Conservation (phyloP, 352 stramenopile genomes). For the Globisporangium splendens region DNA sequence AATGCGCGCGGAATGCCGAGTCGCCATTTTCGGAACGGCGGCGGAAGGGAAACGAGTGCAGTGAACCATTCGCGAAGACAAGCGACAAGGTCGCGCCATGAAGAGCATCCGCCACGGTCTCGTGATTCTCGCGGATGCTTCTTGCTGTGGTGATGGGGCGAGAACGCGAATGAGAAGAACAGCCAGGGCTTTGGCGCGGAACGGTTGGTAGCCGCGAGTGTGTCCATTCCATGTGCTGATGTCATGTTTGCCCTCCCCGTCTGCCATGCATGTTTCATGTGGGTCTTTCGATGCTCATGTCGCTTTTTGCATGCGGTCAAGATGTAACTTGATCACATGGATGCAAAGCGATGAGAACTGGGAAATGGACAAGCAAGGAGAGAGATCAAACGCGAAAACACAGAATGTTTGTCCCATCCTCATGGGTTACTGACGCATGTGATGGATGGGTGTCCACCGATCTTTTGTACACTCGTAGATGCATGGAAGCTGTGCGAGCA, state of each 20-base stretch:
- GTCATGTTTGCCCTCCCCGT: not conserved
- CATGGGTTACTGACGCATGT: slow-evolving; percentile 3
- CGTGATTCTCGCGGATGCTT: slow-evolving; percentile 4
- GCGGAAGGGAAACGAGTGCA: not conserved
- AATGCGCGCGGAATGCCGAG: slow-evolving; percentile 9
- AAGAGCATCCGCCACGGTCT: slow-evolving; percentile 8
- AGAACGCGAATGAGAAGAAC: not conserved
- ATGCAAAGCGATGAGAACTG: not conserved
- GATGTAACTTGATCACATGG: not conserved
- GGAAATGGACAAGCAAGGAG: not conserved
- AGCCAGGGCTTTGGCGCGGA: not conserved
- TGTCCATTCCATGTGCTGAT: not conserved
- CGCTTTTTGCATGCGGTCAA: not conserved
- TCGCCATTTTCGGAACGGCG: slow-evolving; percentile 1
- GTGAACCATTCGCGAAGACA: not conserved
- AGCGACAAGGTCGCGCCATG: not conserved
- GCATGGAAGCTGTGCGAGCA: not conserved
- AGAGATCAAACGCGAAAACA: not conserved
- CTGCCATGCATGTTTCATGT: not conserved
- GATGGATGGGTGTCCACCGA: slow-evolving; percentile 1
- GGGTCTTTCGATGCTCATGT: slow-evolving; percentile 3
- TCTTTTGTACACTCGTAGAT: slow-evolving; percentile 6
- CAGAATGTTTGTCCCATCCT: not conserved
- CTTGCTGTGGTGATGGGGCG: not conserved
- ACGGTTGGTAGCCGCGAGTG: slow-evolving; percentile 3